Conservation (phyloP, 805 yeast species). For the Hanseniaspora meyeri region DNA sequence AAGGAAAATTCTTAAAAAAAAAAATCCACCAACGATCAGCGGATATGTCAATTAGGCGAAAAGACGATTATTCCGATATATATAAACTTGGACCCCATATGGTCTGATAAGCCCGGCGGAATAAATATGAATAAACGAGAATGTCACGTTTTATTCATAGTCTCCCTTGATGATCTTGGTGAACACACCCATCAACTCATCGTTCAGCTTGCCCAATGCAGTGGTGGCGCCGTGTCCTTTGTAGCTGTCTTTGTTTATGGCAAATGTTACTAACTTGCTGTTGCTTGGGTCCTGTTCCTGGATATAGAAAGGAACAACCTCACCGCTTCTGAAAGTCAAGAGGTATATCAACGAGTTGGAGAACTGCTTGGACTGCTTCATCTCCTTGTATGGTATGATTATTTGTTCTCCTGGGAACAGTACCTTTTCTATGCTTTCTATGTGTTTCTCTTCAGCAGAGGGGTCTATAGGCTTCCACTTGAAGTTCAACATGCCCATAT, state of each 20-base stretch:
- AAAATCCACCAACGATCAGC: no score
- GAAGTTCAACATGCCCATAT: neutral
- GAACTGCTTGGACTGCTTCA: neutral
- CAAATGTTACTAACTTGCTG: neutral
- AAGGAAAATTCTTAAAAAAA: neutral
- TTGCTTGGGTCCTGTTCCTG: neutral
- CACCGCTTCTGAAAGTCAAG: slow-evolving; percentile 8
- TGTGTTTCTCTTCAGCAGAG: neutral
- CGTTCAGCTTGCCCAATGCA: neutral
- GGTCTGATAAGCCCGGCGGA: neutral
- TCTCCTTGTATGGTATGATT: neutral
- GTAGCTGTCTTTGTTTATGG: neutral
- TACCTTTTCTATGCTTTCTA: slow-evolving; percentile 1
- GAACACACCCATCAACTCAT: neutral
- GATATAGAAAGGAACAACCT: slow-evolving; percentile 7
- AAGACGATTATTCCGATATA: no score
- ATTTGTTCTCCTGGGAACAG: slow-evolving; percentile 8
- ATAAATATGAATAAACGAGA: no score
- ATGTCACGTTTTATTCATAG: neutral
- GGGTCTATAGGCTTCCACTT: slow-evolving; percentile 6
- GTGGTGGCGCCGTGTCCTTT: neutral
- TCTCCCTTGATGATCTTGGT: slow-evolving; percentile 1
- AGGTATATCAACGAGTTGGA: neutral
- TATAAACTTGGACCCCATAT: no score
- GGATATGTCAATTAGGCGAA: no score